A percentile compares a stretch with the other conserved stretches of the same genome.
Evolutionary conservation across 208 protist genomes (phyloP).

Genomic region (Leishmania lainsoni): DNA sequence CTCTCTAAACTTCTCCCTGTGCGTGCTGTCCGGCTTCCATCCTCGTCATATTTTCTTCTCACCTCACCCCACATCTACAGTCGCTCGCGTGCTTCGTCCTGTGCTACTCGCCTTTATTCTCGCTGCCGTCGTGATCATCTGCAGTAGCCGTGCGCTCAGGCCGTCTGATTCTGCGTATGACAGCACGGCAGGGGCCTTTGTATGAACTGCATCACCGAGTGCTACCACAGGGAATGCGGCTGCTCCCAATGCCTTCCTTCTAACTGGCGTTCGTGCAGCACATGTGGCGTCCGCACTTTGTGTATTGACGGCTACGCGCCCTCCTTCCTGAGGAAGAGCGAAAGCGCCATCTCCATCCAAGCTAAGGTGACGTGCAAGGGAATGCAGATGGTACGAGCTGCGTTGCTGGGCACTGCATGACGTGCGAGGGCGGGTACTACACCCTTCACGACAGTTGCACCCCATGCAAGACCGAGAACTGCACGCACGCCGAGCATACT

Average conservation of each 20-base stretch:
- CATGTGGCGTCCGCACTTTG: not conserved
- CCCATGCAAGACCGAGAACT: not conserved
- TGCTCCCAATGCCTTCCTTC: not conserved
- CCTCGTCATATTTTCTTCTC: too few species aligned
- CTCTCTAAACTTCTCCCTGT: too few species aligned
- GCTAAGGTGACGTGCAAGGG: not conserved
- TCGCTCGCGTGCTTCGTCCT: too few species aligned
- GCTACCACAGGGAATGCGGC: too few species aligned
- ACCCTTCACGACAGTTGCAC: not conserved
- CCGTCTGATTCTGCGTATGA: too few species aligned
- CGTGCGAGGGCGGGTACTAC: not conserved
- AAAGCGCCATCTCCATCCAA: not conserved
- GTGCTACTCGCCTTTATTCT: too few species aligned
- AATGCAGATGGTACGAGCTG: not conserved
- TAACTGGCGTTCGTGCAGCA: not conserved
- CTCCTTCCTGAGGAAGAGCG: not conserved
- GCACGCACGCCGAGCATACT: not conserved
- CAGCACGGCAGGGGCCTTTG: too few species aligned
- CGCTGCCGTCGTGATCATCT: too few species aligned
- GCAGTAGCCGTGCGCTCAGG: too few species aligned
- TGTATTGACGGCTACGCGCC: not conserved
- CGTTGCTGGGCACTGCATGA: not conserved
- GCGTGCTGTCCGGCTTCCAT: too few species aligned
- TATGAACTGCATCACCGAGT: too few species aligned
- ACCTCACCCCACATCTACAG: too few species aligned